These are phyloP conservation scores for Aspergillus olivimuriae DNA, from an alignment of 495 filamentous ascomycete genomes.

Conservation along the genomic window DNA sequence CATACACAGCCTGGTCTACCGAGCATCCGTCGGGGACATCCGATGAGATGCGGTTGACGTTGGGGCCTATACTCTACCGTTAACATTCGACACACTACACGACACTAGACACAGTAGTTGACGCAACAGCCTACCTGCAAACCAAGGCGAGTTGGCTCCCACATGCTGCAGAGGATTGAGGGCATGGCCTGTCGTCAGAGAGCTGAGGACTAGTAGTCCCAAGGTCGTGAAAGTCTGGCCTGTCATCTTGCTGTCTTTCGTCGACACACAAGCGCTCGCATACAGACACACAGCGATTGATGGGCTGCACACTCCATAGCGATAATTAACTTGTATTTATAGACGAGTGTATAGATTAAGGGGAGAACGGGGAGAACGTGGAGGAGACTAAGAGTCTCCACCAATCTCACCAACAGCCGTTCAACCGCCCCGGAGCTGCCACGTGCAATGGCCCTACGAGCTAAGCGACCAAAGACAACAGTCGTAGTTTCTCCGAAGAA, in stretches of 20 bases:
- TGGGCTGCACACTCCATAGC: too few relatives aligned
- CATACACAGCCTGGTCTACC: slow-evolving; percentile 48
- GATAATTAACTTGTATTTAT: too few relatives aligned
- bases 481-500: too few relatives aligned
- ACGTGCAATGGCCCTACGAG: slow-evolving; percentile 6
- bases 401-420: too few relatives aligned
- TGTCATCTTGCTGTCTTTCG: background rate
- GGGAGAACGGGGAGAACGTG: too few relatives aligned
- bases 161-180: slow-evolving; percentile 38
- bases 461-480: too few relatives aligned
- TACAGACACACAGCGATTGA: too few relatives aligned
- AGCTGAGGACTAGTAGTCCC: slow-evolving; percentile 4
- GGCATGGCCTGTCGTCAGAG: slow-evolving; percentile 1
- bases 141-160: slow-evolving; percentile 50
- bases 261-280: too few relatives aligned
- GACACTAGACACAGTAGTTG: too few relatives aligned
- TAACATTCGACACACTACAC: background rate
- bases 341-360: background rate
- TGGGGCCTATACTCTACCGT: slow-evolving; percentile 30
- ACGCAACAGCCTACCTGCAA: slow-evolving; percentile 35
- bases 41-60: slow-evolving; percentile 44
- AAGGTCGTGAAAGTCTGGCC: background rate
- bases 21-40: slow-evolving; percentile 43
- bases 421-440: slow-evolving; percentile 2
- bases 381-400: background rate